These are phyloP conservation scores for Raffaelea albimanens DNA, from an alignment of 2,329 filamentous ascomycete genomes.

Conservation along the genomic window DNA sequence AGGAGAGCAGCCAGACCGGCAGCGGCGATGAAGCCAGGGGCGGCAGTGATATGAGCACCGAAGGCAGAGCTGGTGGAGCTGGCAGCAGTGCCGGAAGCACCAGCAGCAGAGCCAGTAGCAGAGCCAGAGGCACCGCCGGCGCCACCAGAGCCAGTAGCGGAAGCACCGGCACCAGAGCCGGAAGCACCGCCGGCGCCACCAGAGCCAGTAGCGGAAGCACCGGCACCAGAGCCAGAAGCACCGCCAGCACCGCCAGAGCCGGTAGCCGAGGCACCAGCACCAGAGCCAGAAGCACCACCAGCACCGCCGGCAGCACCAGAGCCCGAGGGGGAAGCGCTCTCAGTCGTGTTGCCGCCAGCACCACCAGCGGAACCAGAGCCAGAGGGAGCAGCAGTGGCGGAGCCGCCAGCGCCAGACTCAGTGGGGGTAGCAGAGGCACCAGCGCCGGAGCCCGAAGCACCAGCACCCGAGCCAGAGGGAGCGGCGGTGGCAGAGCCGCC, in stretches of 20 bases:
- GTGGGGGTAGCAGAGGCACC: slow-evolving; percentile 7
- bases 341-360: slow-evolving; percentile 1
- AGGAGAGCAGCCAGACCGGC: slow-evolving; percentile 39
- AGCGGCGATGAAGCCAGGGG: slow-evolving; percentile 37
- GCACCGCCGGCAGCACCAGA: neutral
- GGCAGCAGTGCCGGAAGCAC: slow-evolving; percentile 4
- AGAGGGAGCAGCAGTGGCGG: neutral
- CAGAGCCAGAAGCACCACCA: slow-evolving; percentile 2
- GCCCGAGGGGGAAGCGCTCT: slow-evolving; percentile 2
- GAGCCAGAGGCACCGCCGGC: slow-evolving; percentile 20
- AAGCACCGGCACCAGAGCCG: slow-evolving; percentile 4
- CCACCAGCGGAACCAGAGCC: slow-evolving; percentile 2
- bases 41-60: slow-evolving; percentile 32
- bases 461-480: slow-evolving; percentile 1
- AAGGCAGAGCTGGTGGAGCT: slow-evolving; percentile 7
- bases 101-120: slow-evolving; percentile 8
- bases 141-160: slow-evolving; percentile 2
- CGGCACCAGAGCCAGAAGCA: slow-evolving; percentile 19
- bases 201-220: slow-evolving; percentile 8
- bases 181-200: neutral
- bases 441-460: neutral
- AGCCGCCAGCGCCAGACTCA: neutral
- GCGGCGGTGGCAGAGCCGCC: slow-evolving; percentile 6
- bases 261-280: slow-evolving; percentile 2
- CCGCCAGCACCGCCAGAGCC: slow-evolving; percentile 11